Percentiles rank a stretch among this genome's conserved stretches.
These are phyloP conservation scores for Solanum pimpinellifolium DNA, from an alignment of 257 asterid species.

Conservation along the genomic window DNA sequence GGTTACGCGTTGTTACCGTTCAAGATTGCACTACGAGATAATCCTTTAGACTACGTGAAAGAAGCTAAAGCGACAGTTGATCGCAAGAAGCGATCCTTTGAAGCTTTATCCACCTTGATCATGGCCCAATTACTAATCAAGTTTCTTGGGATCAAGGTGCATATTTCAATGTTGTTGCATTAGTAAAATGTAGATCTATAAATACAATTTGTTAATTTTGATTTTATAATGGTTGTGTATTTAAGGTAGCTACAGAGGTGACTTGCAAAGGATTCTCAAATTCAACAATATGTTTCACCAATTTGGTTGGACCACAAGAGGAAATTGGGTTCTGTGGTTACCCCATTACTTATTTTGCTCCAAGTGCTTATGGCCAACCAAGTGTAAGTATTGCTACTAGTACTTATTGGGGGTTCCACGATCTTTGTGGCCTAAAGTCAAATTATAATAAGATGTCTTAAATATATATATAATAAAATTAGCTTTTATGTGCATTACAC, in stretches of 20 bases:
- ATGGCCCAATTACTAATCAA: not conserved
- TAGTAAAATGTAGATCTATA: not conserved
- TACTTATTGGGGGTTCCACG: not conserved
- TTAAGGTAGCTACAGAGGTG: not conserved
- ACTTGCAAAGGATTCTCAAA: not conserved
- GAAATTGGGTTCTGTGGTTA: constrained; percentile 3
- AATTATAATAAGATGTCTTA: too few species aligned
- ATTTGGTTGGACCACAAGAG: constrained; percentile 9
- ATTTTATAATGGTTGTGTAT: not conserved
- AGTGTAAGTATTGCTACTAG: not conserved
- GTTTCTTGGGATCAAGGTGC: constrained; percentile 4
- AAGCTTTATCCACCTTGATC: not conserved
- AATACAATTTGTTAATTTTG: too few species aligned
- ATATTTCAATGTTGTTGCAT: not conserved
- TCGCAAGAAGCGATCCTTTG: constrained; percentile 8
- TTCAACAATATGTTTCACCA: constrained; percentile 5
- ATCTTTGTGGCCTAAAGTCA: not conserved
- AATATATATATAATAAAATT: too few species aligned
- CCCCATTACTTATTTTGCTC: constrained; percentile 3
- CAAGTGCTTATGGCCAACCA: constrained; percentile 2
- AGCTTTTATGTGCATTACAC: not conserved
- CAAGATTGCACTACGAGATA: not conserved
- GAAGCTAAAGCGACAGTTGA: constrained; percentile 3
- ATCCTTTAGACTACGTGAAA: constrained; percentile 4
- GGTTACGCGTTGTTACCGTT: constrained; percentile 2